These are phyloP conservation scores for Elongisporangium undulatum DNA, from an alignment of 352 stramenopile genomes.

Conservation along the genomic window DNA sequence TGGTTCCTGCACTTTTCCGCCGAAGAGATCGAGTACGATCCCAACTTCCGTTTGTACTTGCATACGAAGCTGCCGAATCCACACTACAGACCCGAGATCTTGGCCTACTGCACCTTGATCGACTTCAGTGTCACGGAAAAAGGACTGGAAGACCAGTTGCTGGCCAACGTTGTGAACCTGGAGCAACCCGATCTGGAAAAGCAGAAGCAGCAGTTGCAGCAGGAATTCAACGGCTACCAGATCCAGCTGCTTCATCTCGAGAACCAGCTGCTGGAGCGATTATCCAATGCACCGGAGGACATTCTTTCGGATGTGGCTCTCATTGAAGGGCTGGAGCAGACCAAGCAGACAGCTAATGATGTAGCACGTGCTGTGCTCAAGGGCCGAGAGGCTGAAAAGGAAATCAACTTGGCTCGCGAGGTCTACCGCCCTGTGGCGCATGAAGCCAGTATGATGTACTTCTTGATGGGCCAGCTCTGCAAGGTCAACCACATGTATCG, in stretches of 20 bases:
- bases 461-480: conserved; percentile 87
- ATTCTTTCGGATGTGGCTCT: conserved; percentile 89
- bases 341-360: conserved; percentile 87
- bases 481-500: conserved; percentile 93
- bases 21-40: conserved; percentile 89
- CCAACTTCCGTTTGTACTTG: conserved; percentile 83
- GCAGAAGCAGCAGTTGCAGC: conserved; percentile 83
- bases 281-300: conserved; percentile 90
- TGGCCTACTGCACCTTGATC: conserved; percentile 91
- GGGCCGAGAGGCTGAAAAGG: conserved; percentile 84
- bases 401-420: conserved; percentile 90
- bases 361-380: conserved; percentile 79
- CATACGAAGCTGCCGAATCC: conserved; percentile 92
- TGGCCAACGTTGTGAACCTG: conserved; percentile 86
- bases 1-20: conserved; percentile 87
- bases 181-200: conserved; percentile 88
- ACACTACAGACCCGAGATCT: conserved; percentile 90
- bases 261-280: conserved; percentile 83
- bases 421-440: conserved; percentile 87
- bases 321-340: conserved; percentile 91
- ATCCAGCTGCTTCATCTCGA: conserved; percentile 90
- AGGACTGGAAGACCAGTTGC: conserved; percentile 87
- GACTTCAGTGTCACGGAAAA: conserved; percentile 93
- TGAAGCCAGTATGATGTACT: conserved; percentile 91
- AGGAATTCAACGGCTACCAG: conserved; percentile 92